These are phyloP conservation scores for Capronia epimyces DNA, from an alignment of 2,329 filamentous ascomycete genomes.

Conservation along the genomic window DNA sequence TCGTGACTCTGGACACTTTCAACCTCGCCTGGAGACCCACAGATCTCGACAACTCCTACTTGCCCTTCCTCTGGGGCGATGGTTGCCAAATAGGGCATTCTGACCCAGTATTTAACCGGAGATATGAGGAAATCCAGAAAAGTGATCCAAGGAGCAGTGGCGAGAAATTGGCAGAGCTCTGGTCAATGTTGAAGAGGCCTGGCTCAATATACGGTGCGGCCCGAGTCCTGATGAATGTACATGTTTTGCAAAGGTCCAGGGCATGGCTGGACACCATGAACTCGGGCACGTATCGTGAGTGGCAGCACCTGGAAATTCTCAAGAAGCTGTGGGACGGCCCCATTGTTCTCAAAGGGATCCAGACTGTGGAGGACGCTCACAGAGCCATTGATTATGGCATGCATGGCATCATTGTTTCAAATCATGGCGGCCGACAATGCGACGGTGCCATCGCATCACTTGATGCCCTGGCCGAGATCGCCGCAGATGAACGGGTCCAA, in stretches of 20 bases:
- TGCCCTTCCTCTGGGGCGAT: conserved; percentile 36
- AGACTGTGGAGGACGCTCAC: conserved; percentile 47
- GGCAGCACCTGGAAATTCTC: conserved; percentile 55
- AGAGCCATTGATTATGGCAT: conserved; percentile 43
- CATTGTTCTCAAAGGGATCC: conserved; percentile 58
- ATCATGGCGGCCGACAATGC: conserved; percentile 49
- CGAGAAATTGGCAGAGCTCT: conserved; percentile 31
- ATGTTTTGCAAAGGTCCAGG: conserved; percentile 21
- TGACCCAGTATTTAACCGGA: conserved; percentile 59
- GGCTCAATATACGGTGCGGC: conserved; percentile 26
- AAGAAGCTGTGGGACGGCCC: conserved; percentile 57
- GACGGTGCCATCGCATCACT: conserved; percentile 49
- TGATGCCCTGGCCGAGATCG: conserved; percentile 55
- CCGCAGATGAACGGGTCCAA: conserved; percentile 44
- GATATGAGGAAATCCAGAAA: conserved; percentile 47
- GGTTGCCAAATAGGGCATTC: conserved; percentile 59
- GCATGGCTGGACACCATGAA: conserved; percentile 51
- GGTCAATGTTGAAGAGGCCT: conserved; percentile 22
- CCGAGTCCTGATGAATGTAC: conserved; percentile 23
- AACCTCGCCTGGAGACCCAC: conserved; percentile 61
- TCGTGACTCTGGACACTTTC: conserved; percentile 69
- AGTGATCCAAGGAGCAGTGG: conserved; percentile 41
- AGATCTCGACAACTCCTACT: conserved; percentile 57
- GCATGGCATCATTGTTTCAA: conserved; percentile 49
- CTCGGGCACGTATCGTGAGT: conserved; percentile 50